Percentiles rank a stretch among this genome's conserved stretches.
phyloP scores from a whole-genome alignment of 768 basidiomycete species.

The Calvatia gigantea region DNA sequence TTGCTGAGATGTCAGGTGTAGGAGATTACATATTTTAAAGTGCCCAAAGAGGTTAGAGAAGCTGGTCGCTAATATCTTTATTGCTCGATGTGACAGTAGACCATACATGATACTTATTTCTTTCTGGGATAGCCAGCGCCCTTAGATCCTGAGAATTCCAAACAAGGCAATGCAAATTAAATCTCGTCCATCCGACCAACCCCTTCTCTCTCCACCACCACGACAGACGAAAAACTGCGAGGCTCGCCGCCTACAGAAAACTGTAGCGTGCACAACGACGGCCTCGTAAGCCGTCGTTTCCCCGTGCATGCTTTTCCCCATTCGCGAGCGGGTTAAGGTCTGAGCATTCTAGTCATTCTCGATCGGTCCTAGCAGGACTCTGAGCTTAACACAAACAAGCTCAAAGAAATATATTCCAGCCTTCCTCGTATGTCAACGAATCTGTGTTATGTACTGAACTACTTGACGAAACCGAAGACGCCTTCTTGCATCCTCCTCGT shows the following conservation, averaged over 20 bases:
- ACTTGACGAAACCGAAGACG: not conserved
- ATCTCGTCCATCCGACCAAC: too few relatives aligned
- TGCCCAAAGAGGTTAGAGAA: too few relatives aligned
- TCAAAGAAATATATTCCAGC: conserved; percentile 49
- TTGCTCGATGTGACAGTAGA: too few relatives aligned
- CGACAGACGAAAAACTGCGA: conserved; percentile 58
- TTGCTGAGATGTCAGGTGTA: too few relatives aligned
- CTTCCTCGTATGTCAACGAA: conserved; percentile 5
- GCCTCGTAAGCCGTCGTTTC: not conserved
- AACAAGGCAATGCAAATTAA: too few relatives aligned
- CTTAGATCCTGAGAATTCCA: too few relatives aligned
- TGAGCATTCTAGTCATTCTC: conserved; percentile 66
- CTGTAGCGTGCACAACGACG: too few relatives aligned
- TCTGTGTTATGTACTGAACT: not conserved
- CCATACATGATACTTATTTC: too few relatives aligned
- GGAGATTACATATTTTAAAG: too few relatives aligned
- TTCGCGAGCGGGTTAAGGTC: conserved; percentile 82
- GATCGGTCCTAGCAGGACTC: conserved; percentile 63
- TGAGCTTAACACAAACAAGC: conserved; percentile 48
- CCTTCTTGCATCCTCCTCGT: conserved; percentile 23
- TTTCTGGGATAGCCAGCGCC: too few relatives aligned
- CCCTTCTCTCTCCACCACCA: conserved; percentile 14
- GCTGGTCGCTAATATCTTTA: too few relatives aligned
- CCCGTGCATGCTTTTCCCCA: conserved; percentile 16
- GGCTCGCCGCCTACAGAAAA: conserved; percentile 59